Evolutionary conservation across 441 rosid genomes (phyloP).

Genomic region (Brassica hybrid): DNA sequence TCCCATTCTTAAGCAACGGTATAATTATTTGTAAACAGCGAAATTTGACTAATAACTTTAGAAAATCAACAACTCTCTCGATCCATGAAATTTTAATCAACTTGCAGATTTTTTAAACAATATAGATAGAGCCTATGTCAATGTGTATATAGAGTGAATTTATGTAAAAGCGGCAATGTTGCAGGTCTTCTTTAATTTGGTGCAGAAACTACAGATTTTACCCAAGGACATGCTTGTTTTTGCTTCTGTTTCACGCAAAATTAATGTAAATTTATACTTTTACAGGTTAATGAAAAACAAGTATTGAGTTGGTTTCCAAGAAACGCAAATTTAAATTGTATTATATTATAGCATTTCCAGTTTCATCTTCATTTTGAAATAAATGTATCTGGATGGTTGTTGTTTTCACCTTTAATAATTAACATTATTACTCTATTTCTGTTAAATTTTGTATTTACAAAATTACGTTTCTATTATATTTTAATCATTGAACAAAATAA

Average conservation of each 20-base stretch:
- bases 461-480: background rate
- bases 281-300: background rate
- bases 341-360: background rate
- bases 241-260: slow-evolving; percentile 45
- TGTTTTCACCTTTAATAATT: background rate
- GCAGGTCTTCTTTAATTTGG: slow-evolving; percentile 44
- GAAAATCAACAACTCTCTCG: background rate
- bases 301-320: slow-evolving; percentile 3
- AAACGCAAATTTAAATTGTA: background rate
- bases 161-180: slow-evolving; percentile 39
- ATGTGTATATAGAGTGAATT: slow-evolving; percentile 16
- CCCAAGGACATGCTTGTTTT: slow-evolving; percentile 36
- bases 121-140: slow-evolving; percentile 20
- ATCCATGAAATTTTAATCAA: slow-evolving; percentile 1
- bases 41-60: slow-evolving; percentile 6
- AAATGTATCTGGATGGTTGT: background rate
- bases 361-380: background rate
- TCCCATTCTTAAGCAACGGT: too few relatives aligned
- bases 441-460: background rate
- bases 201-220: slow-evolving; percentile 43
- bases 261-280: slow-evolving; percentile 10
- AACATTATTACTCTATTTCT: background rate
- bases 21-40: background rate
- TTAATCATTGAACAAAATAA: background rate
- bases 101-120: slow-evolving; percentile 15